These are phyloP conservation scores for Ganoderma lucidum DNA, from an alignment of 1,284 basidiomycete genomes.

Conservation along the genomic window DNA sequence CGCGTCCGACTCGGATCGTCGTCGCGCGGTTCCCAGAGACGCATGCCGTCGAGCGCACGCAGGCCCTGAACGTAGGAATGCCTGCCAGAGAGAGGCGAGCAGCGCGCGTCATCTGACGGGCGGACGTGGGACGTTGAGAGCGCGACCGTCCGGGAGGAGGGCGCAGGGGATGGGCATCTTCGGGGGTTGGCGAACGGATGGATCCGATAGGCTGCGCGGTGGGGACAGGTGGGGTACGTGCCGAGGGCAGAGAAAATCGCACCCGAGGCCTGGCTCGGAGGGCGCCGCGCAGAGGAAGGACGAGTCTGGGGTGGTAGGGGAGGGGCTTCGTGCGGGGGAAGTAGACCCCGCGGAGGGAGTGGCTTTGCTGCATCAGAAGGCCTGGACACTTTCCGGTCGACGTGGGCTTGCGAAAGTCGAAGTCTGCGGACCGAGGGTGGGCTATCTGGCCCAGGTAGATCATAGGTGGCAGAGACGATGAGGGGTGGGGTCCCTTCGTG, in stretches of 20 bases:
- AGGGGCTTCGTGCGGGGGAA: conserved; percentile 23
- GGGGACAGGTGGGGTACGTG: conserved; percentile 8
- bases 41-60: conserved; percentile 18
- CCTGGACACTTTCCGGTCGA: conserved; percentile 12
- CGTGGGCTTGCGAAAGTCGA: conserved; percentile 9
- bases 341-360: conserved; percentile 23
- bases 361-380: conserved; percentile 26
- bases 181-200: conserved; percentile 29
- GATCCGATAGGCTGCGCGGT: conserved; percentile 29
- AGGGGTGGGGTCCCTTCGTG: conserved; percentile 22
- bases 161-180: conserved; percentile 23
- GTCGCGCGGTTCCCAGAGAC: conserved; percentile 23
- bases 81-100: conserved; percentile 24
- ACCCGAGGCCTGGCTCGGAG: conserved; percentile 22
- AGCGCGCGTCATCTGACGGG: conserved; percentile 32
- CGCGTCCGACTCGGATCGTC: conserved; percentile 13
- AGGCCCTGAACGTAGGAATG: conserved; percentile 33
- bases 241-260: not conserved
- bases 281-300: conserved; percentile 15
- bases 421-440: conserved; percentile 21
- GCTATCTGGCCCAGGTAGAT: conserved; percentile 5
- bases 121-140: conserved; percentile 25
- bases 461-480: conserved; percentile 16
- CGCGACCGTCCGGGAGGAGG: conserved; percentile 26
- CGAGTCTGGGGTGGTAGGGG: conserved; percentile 9